Evolutionary conservation across 2,329 filamentous ascomycete genomes (phyloP).

Genomic region (Tolypocladium nubicola): DNA sequence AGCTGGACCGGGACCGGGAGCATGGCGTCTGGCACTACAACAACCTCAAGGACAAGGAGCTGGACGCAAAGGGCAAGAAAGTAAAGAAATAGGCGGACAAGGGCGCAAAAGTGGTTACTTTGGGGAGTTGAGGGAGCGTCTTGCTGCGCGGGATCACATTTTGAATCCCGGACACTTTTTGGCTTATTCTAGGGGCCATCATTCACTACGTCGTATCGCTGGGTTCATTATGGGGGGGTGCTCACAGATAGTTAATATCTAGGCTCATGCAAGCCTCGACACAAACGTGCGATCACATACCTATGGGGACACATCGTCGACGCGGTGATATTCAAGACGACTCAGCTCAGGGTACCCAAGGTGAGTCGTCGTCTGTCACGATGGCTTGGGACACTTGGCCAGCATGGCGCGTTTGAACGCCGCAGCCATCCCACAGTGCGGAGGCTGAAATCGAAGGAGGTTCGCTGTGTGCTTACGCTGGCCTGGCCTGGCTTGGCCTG

Average conservation of each 20-base stretch:
- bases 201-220: not conserved
- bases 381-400: not conserved
- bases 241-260: not conserved
- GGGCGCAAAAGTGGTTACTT: not conserved
- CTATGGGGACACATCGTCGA: not conserved
- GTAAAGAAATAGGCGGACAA: not conserved
- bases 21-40: slow-evolving; percentile 46
- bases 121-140: not conserved
- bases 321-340: not conserved
- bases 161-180: not conserved
- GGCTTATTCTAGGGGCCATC: not conserved
- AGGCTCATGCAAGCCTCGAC: not conserved
- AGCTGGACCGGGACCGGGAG: slow-evolving; percentile 40
- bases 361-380: not conserved
- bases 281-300: not conserved
- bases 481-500: too few species aligned
- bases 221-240: too few species aligned
- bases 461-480: not conserved
- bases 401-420: not conserved
- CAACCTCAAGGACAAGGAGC: slow-evolving; percentile 26
- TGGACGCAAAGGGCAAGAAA: slow-evolving; percentile 7
- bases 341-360: too few species aligned
- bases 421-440: not conserved
- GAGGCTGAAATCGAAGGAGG: not conserved
- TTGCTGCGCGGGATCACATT: not conserved